These are phyloP conservation scores for Opeltia flavorubescens DNA, from an alignment of 495 filamentous ascomycete genomes.

Conservation along the genomic window DNA sequence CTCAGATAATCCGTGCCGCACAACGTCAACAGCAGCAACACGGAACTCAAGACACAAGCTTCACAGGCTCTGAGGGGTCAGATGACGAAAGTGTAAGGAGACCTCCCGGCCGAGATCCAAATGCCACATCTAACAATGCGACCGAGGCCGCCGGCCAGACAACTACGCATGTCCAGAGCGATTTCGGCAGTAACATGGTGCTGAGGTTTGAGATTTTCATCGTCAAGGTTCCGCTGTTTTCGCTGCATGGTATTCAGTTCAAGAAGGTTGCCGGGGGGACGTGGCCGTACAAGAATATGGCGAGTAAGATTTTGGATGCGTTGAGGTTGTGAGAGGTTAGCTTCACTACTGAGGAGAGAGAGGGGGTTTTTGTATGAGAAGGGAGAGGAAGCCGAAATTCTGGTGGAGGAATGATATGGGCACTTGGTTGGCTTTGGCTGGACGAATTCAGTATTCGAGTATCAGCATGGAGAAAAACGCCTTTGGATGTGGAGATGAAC, in stretches of 20 bases:
- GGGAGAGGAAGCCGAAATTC: neutral
- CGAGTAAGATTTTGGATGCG: conserved; percentile 82
- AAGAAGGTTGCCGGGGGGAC: conserved; percentile 92
- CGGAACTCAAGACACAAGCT: conserved; percentile 45
- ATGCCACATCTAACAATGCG: neutral
- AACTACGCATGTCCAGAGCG: conserved; percentile 73
- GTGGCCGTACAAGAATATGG: conserved; percentile 98
- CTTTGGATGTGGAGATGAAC: no score
- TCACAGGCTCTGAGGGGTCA: conserved; percentile 67
- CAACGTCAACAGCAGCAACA: conserved; percentile 25
- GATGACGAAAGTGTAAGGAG: conserved; percentile 30
- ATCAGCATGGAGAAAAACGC: neutral
- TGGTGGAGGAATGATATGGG: neutral
- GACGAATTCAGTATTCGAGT: neutral
- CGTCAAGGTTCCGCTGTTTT: conserved; percentile 91
- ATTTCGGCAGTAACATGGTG: conserved; percentile 63
- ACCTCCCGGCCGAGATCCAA: conserved; percentile 24
- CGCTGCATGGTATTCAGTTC: conserved; percentile 92
- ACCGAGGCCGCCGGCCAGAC: conserved; percentile 51
- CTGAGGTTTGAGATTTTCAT: conserved; percentile 93
- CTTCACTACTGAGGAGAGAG: neutral
- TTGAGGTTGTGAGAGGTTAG: conserved; percentile 49
- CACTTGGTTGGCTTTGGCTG: neutral
- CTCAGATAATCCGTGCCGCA: conserved; percentile 28
- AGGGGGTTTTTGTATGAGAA: neutral